phyloP scores from a whole-genome alignment of 2,329 filamentous ascomycete genomes.

The Neopestalotiopsis clavispora region DNA sequence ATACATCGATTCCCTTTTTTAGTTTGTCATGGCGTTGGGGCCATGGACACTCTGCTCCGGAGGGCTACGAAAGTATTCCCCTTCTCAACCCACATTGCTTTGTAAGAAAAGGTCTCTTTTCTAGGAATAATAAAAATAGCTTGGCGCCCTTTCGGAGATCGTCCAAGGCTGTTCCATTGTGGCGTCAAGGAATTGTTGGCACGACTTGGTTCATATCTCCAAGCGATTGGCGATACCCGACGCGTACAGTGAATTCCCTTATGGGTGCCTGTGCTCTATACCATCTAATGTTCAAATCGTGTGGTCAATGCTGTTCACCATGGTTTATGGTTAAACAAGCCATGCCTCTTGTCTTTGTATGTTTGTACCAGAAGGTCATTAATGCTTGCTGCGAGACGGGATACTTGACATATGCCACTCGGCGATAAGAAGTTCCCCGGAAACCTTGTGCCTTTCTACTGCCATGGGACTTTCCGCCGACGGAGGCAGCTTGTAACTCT shows the following conservation, averaged over 20 bases:
- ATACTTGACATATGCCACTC: no score
- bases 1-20: no score
- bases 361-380: no score
- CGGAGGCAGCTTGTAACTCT: no score
- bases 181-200: not conserved
- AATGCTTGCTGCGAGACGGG: no score
- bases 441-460: no score
- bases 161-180: not conserved
- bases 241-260: not conserved
- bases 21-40: no score
- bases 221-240: not conserved
- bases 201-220: not conserved
- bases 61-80: not conserved
- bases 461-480: no score
- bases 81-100: not conserved
- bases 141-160: not conserved
- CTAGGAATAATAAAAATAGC: not conserved
- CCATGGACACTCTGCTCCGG: no score
- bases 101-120: not conserved
- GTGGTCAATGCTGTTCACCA: not conserved
- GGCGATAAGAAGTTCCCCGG: no score
- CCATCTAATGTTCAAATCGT: not conserved
- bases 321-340: not conserved
- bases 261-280: not conserved
- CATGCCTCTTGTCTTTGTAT: not conserved